These are phyloP conservation scores for Quercus tomentella DNA, from an alignment of 331 rosid species.

Conservation along the genomic window DNA sequence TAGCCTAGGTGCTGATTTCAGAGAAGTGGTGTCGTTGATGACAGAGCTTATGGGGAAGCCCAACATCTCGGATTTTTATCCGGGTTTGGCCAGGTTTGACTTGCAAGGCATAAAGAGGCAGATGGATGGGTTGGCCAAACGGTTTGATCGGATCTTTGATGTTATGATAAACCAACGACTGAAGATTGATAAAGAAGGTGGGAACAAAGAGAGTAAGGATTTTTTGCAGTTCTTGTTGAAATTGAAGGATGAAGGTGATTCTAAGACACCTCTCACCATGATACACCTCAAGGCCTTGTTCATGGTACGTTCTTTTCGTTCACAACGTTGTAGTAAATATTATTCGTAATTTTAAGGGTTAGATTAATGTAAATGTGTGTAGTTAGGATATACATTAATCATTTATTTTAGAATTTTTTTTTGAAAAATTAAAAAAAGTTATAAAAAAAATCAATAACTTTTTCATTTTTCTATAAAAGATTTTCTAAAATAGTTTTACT, in stretches of 20 bases:
- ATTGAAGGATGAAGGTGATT: conserved; percentile 52
- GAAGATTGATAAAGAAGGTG: neutral
- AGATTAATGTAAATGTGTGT: no score
- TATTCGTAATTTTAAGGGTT: no score
- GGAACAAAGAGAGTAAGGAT: conserved; percentile 24
- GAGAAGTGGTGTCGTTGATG: no score
- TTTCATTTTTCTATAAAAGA: no score
- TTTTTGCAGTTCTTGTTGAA: conserved; percentile 61
- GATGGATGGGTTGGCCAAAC: conserved; percentile 24
- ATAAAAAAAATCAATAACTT: no score
- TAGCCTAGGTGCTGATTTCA: neutral
- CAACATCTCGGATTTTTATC: no score
- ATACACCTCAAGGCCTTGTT: conserved; percentile 62
- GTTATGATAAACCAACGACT: conserved; percentile 36
- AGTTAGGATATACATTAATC: no score
- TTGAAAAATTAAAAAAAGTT: no score
- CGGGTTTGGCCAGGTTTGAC: conserved; percentile 50
- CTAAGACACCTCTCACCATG: conserved; percentile 49
- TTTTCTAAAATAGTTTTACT: no score
- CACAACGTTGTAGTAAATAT: neutral
- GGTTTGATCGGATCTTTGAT: conserved; percentile 61
- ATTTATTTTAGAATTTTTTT: no score
- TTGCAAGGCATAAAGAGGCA: conserved; percentile 60
- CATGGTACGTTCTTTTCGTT: conserved; percentile 39
- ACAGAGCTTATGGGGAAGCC: no score